These are phyloP conservation scores for Puccinellia tenuiflora DNA, from an alignment of 176 grass and related monocot genomes.

Conservation along the genomic window DNA sequence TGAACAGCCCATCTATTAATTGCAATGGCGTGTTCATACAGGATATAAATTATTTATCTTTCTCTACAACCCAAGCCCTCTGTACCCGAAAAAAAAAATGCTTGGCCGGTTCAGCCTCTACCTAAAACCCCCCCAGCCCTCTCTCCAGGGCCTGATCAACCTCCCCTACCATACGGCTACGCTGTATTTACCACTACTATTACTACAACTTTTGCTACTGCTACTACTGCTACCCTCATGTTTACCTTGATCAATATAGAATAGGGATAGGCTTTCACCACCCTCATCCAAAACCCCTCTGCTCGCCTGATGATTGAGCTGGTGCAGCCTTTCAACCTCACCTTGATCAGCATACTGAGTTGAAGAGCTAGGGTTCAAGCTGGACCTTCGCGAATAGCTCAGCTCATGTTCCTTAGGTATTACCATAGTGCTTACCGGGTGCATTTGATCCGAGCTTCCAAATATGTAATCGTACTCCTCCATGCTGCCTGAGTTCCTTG, in stretches of 20 bases:
- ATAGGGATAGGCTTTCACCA: conserved; percentile 19
- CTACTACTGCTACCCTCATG: conserved; percentile 2
- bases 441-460: conserved; percentile 31
- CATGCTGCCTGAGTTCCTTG: conserved; percentile 37
- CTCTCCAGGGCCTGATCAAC: conserved; percentile 31
- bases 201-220: not conserved
- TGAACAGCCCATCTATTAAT: conserved; percentile 20
- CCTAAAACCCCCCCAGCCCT: conserved; percentile 12
- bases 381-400: conserved; percentile 23
- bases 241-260: conserved; percentile 41
- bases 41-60: conserved; percentile 26
- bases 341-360: conserved; percentile 13
- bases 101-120: conserved; percentile 25
- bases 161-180: conserved; percentile 29
- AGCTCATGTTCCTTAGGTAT: conserved; percentile 25
- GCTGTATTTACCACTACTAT: conserved; percentile 25
- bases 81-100: conserved; percentile 40
- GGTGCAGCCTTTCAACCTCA: not conserved
- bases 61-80: conserved; percentile 56
- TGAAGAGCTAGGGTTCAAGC: conserved; percentile 37
- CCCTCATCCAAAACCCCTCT: not conserved
- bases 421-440: conserved; percentile 7
- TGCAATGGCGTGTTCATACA: conserved; percentile 38
- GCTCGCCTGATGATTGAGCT: not conserved
- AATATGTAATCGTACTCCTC: conserved; percentile 53